Base-by-base conservation (phyloP, 176 grass and related monocot species). In the Juncus inflexus region DNA sequence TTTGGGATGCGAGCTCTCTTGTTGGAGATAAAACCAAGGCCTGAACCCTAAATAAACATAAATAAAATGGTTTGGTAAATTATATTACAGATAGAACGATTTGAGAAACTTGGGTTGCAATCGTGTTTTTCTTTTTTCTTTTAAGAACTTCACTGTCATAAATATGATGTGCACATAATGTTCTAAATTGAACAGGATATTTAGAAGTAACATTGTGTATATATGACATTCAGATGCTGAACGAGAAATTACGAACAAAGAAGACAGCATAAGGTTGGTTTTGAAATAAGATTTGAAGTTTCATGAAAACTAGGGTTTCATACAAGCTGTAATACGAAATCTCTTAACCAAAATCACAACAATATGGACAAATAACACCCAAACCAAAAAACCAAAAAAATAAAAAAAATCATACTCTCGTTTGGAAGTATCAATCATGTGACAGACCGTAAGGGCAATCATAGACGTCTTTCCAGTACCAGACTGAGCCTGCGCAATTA, bases 401-500 rank as follows among this genome's bases (percentile, higher is more conserved):
- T 37, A 35, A n/a, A 50, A 3, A 7, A 62, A 42, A 56, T 37
- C 60, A 3, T 91, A 91, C 92, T 96, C 92, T 59, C 84, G 76
- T 16, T 62, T 63, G n/a, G 80, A 13, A 66, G 92, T 97, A 69
- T 97, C 87, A 1, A 97, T 77, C 65, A 89, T 81, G 74, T 97
- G 92, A 76, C 92, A 97, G 47, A 97, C 84, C 47, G 87, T 78
- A 71, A 97, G 87, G 8, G 87, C 83, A 63, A 97, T 91, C 92
- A 91, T 89, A 63, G 92, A 97, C 11, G 92, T 89, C 75, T 97
- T 97, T 35, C 87, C 92, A 15, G 92, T 97, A 0, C 87, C 84
- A 9, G 92, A 97, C 77, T 96, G 92, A n/a, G 92, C 92, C 82
- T 96, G 87, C 5, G 92, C 87, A 59, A 96, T 96, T 64, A 96